These are phyloP conservation scores for Phytopythium cucurbitacearum DNA, from an alignment of 352 stramenopile species.

Conservation along the genomic window DNA sequence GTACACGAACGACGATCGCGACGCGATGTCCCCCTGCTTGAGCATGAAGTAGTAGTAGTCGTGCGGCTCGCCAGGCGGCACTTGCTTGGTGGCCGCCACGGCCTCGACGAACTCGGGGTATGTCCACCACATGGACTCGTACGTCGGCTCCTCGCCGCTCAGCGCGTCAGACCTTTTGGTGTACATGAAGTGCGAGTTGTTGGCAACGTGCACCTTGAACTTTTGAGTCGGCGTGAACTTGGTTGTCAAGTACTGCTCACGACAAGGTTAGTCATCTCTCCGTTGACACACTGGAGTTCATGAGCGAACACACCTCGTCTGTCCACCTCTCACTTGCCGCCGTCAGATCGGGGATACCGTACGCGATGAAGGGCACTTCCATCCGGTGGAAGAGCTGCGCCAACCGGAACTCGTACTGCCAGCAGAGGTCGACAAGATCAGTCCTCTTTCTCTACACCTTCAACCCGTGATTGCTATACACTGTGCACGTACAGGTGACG, in stretches of 20 bases:
- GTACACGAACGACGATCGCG: constrained; percentile 51
- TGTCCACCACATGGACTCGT: constrained; percentile 48
- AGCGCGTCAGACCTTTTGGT: constrained; percentile 51
- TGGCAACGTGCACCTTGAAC: constrained; percentile 69
- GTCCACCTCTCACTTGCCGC: constrained; percentile 78
- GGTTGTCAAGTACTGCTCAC: constrained; percentile 40
- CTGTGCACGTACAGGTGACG: constrained; percentile 26
- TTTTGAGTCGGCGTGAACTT: constrained; percentile 26
- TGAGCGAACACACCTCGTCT: constrained; percentile 28
- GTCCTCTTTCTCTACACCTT: neutral
- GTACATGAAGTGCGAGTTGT: constrained; percentile 95
- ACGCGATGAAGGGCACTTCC: constrained; percentile 93
- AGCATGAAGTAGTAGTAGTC: constrained; percentile 64
- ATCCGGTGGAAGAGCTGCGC: constrained; percentile 86
- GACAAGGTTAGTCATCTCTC: neutral
- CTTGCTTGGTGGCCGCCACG: constrained; percentile 17
- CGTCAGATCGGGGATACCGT: constrained; percentile 87
- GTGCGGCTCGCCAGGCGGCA: constrained; percentile 12
- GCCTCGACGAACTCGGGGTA: constrained; percentile 53
- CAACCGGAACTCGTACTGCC: constrained; percentile 75
- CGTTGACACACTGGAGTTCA: neutral
- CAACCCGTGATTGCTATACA: neutral
- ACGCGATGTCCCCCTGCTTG: constrained; percentile 37
- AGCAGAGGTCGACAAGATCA: constrained; percentile 4
- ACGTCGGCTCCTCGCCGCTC: constrained; percentile 30